Percentiles rank a stretch among this genome's conserved stretches.
Conservation (phyloP, 164 flowering plant species). For the Vitis riparia region DNA sequence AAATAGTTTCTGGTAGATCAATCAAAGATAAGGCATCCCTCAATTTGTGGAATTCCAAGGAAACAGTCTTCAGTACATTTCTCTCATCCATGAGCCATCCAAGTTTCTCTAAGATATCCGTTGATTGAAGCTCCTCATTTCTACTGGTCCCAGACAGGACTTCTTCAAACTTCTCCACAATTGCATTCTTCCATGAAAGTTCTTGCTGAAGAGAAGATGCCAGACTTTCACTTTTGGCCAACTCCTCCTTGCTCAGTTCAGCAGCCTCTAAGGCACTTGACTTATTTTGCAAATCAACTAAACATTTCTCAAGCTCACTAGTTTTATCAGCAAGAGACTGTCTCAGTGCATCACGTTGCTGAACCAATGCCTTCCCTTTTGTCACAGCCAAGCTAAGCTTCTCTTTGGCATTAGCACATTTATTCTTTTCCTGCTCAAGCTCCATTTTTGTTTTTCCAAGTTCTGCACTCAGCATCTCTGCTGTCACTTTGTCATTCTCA, state of each 20-base stretch:
- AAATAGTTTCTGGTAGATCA: constrained; percentile 58
- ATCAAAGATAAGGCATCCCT: constrained; percentile 41
- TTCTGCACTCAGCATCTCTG: constrained; percentile 43
- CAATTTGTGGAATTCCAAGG: constrained; percentile 43
- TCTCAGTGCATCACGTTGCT: constrained; percentile 80
- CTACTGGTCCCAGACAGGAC: constrained; percentile 37
- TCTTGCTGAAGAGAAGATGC: constrained; percentile 63
- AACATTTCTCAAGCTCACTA: constrained; percentile 65
- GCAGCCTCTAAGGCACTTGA: constrained; percentile 67
- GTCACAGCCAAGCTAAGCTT: constrained; percentile 96
- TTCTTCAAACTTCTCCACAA: constrained; percentile 53
- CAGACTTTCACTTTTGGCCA: constrained; percentile 45
- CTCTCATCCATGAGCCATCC: constrained; percentile 68
- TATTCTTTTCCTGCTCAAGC: constrained; percentile 77
- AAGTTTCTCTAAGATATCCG: constrained; percentile 47
- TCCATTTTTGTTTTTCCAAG: constrained; percentile 50
- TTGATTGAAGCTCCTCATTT: constrained; percentile 42
- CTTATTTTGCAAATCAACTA: constrained; percentile 64
- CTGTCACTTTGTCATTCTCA: constrained; percentile 34
- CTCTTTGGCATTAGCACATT: constrained; percentile 64
- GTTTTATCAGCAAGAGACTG: constrained; percentile 71
- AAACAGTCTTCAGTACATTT: constrained; percentile 32
- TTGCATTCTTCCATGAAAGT: constrained; percentile 38
- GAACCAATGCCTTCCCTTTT: constrained; percentile 95
- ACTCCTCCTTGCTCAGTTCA: constrained; percentile 45